Evolutionary conservation across 257 asterid genomes (phyloP), one percentile per base, ranked within the genome.

Genomic region (Leonotis leonurus): DNA sequence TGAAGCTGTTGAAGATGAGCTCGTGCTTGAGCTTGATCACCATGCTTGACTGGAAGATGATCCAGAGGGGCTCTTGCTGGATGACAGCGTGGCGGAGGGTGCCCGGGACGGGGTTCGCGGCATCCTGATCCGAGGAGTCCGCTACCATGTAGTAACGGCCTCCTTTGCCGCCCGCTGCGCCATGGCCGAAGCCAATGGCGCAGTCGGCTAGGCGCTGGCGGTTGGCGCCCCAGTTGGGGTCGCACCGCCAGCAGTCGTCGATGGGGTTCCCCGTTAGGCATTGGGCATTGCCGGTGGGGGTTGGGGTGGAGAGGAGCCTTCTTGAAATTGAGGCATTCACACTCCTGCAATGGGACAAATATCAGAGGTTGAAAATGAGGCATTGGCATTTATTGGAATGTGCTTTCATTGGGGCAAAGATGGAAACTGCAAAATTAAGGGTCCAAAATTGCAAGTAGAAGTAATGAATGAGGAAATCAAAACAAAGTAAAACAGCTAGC

Each of bases 211-310:
- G 62, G 8, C 64, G 71, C 60, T 86, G 93, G 41, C 96, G 93
- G 79, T 85, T 67, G 77, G 70, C 57, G 76, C 73, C 94, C 97
- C 97, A 90, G 13, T 82, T 53, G 41, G 81, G 80, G 70, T 90
- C 97, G 70, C 97, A 90, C 8, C 96, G 78, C 97, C 97, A 90
- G 80, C 97, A 90, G 65, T 90, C 97, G 73, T 90, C 97, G 36
- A 90, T 90, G 1, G 97, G 97, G 77, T 90, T 90, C 0, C 96
- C 97, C 12, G 93, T 85, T 11, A 77, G 84, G 71, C 96, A 89
- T 65, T 82, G 94, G 48, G 74, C 33, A 39, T 71, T 81, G 61
- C 71, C 83, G 14, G 41, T 60, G 1, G 58, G 27, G 6, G 69
- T 57, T 12, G 79, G 72, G 26, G 74, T 24, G 69, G 83, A 60